These are phyloP conservation scores for Arthrobotrys megalospora DNA, from an alignment of 2,329 filamentous ascomycete species.

Conservation along the genomic window DNA sequence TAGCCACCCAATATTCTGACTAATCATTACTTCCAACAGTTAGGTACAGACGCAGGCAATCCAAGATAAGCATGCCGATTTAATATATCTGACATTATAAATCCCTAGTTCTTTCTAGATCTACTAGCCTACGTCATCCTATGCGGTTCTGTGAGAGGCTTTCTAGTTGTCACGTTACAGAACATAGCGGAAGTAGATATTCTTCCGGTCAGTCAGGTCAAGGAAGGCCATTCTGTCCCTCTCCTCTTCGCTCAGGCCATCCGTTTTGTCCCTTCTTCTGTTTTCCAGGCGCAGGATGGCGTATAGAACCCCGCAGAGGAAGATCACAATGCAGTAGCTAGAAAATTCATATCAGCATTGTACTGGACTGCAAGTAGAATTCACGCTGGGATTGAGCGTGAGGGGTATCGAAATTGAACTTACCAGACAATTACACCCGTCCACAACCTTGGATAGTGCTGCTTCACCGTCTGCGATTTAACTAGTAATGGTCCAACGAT, in stretches of 20 bases:
- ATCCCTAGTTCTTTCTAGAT: too few relatives aligned
- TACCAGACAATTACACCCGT: conserved; percentile 10
- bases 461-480: conserved; percentile 68
- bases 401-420: conserved; percentile 1
- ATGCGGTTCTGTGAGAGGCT: too few relatives aligned
- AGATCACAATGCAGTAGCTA: conserved; percentile 11
- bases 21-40: too few relatives aligned
- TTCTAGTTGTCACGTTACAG: neutral
- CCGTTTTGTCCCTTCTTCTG: conserved; percentile 10
- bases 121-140: too few relatives aligned
- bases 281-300: conserved; percentile 14
- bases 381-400: conserved; percentile 7
- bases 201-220: conserved; percentile 19
- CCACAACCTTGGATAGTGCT: conserved; percentile 8
- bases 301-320: conserved; percentile 7
- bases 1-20: too few relatives aligned
- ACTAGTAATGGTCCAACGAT: conserved; percentile 70
- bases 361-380: conserved; percentile 2
- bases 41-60: too few relatives aligned
- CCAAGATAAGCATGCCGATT: too few relatives aligned
- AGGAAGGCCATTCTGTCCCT: conserved; percentile 15
- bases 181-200: conserved; percentile 17
- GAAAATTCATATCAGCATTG: conserved; percentile 13
- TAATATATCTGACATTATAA: too few relatives aligned
- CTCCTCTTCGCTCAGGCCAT: conserved; percentile 1